These are phyloP conservation scores for Chenopodium berlandieri DNA, from an alignment of 148 eudicot species.

Conservation along the genomic window DNA sequence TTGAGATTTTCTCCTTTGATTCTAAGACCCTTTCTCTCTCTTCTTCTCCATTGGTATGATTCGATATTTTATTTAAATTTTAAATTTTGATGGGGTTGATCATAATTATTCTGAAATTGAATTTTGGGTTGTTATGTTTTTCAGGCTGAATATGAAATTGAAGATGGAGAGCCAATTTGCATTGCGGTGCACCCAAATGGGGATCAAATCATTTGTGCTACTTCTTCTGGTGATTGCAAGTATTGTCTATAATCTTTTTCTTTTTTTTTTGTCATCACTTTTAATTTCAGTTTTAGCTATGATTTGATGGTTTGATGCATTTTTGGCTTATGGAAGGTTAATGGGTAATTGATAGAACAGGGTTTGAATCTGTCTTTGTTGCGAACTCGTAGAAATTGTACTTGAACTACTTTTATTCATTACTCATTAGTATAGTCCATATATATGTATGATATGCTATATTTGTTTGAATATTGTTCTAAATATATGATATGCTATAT, in stretches of 20 bases:
- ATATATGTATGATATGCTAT: too few relatives aligned
- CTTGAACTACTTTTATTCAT: not conserved
- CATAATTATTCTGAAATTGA: not conserved
- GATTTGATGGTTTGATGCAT: not conserved
- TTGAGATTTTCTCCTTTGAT: constrained; percentile 70
- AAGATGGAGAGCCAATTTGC: constrained; percentile 61
- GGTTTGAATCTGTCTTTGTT: not conserved
- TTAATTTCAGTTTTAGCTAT: not conserved
- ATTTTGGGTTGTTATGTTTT: not conserved
- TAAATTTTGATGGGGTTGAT: not conserved
- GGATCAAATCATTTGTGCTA: constrained; percentile 79
- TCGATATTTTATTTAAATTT: not conserved
- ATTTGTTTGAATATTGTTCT: not conserved
- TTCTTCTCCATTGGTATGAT: constrained; percentile 38
- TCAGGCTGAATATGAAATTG: constrained; percentile 56
- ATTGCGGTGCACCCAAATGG: constrained; percentile 85
- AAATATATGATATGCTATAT: not conserved
- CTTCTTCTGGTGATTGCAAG: constrained; percentile 76
- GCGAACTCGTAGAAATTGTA: not conserved
- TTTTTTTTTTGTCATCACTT: too few relatives aligned
- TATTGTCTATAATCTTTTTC: constrained; percentile 9
- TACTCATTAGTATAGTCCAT: not conserved
- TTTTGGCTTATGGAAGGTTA: not conserved
- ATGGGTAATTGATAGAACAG: not conserved
- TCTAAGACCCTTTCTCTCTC: constrained; percentile 52